A percentile compares a stretch with the other conserved stretches of the same genome.
phyloP scores from a whole-genome alignment of 371 early-diverging fungal genomes.

The Mortierella sp. region DNA sequence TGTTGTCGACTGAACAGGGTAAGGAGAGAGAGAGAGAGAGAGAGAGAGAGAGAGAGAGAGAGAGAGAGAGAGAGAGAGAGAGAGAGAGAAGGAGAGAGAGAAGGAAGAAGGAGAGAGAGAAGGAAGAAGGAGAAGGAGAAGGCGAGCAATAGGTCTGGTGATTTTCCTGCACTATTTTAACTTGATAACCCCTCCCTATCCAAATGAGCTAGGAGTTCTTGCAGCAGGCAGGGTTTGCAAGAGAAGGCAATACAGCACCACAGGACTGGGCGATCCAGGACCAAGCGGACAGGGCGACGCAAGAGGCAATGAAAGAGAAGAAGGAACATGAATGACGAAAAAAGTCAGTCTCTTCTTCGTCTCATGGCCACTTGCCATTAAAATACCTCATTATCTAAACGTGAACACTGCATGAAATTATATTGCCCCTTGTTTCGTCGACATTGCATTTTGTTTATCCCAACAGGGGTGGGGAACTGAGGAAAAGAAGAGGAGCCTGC shows the following conservation, averaged over 20 bases:
- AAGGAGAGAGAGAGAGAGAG: background rate
- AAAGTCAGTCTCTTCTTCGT: no score
- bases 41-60: background rate
- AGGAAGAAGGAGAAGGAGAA: background rate
- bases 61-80: no score
- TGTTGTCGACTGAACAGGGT: conserved; percentile 66
- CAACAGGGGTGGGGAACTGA: no score
- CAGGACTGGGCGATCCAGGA: conserved; percentile 38
- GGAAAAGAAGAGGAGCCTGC: no score
- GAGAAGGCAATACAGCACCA: conserved; percentile 39
- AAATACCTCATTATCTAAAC: no score
- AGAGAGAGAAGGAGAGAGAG: background rate
- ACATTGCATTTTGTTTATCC: no score
- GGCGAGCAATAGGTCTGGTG: background rate
- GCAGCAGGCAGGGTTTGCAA: conserved; percentile 30
- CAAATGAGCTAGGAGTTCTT: conserved; percentile 28
- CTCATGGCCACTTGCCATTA: no score
- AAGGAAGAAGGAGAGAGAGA: background rate
- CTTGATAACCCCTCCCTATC: background rate
- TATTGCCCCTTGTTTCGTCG: no score
- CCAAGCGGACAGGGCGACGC: conserved; percentile 35
- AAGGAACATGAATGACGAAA: no score
- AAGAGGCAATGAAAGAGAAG: conserved; percentile 36
- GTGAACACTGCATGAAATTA: no score
- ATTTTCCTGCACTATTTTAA: background rate